Evolutionary conservation across 306 rosid species (phyloP).

Genomic region (Lathyrus tuberosus): DNA sequence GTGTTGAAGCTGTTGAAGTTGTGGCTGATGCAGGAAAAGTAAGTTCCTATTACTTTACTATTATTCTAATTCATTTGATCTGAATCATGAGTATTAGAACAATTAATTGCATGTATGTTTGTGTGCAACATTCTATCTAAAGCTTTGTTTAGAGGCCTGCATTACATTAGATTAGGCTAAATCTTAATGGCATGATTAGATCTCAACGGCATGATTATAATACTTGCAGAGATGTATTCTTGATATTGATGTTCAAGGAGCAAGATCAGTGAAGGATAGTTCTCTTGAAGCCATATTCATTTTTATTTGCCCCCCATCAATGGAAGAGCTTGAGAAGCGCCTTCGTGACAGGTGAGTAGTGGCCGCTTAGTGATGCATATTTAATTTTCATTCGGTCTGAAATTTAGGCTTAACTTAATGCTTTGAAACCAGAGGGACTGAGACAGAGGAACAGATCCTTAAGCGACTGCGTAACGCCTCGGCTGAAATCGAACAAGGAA

Average conservation of each 20-base stretch:
- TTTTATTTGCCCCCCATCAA: constrained; percentile 84
- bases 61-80: neutral
- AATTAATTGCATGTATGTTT: too few relatives aligned
- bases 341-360: constrained; percentile 83
- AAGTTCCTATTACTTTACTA: constrained; percentile 33
- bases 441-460: constrained; percentile 86
- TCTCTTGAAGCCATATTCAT: constrained; percentile 83
- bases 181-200: too few relatives aligned
- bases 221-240: constrained; percentile 80
- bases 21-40: constrained; percentile 83
- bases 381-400: constrained; percentile 7
- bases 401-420: constrained; percentile 34
- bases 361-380: constrained; percentile 20
- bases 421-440: constrained; percentile 73
- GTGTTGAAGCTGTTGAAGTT: constrained; percentile 91
- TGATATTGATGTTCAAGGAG: constrained; percentile 99
- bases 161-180: too few relatives aligned
- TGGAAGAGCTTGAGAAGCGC: constrained; percentile 92
- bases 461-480: constrained; percentile 80
- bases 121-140: too few relatives aligned
- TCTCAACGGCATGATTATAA: neutral
- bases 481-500: constrained; percentile 85
- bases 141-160: too few relatives aligned
- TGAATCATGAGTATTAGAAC: too few relatives aligned
- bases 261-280: constrained; percentile 77